These are phyloP conservation scores for Xylaria acuta DNA, from an alignment of 495 filamentous ascomycete genomes.

Conservation along the genomic window DNA sequence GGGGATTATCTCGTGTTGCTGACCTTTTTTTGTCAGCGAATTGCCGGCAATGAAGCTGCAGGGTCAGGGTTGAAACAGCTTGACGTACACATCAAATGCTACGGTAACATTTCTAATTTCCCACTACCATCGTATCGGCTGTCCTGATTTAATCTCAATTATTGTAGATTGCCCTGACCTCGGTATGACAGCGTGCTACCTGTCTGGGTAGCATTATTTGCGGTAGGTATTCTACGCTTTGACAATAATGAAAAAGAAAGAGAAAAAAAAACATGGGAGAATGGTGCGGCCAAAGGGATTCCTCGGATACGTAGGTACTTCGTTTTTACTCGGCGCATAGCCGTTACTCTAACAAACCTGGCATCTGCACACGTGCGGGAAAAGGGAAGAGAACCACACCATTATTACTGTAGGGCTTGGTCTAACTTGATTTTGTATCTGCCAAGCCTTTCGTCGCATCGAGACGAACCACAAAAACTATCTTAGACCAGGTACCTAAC, in stretches of 20 bases:
- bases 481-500: constrained; percentile 17
- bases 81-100: constrained; percentile 3
- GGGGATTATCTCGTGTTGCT: background rate
- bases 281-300: background rate
- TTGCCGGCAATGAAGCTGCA: constrained; percentile 24
- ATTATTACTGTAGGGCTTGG: constrained; percentile 25
- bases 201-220: background rate
- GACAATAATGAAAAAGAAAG: background rate
- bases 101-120: constrained; percentile 23
- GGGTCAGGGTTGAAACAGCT: constrained; percentile 19
- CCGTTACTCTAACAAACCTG: constrained; percentile 20
- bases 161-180: background rate
- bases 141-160: constrained; percentile 5
- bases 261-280: background rate
- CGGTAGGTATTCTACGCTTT: background rate
- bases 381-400: constrained; percentile 17
- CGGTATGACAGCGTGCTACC: constrained; percentile 2
- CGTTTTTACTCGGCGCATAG: background rate
- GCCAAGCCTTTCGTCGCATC: constrained; percentile 14
- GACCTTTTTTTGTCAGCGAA: background rate
- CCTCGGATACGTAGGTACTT: background rate
- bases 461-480: constrained; percentile 17
- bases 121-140: constrained; percentile 1
- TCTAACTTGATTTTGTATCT: constrained; percentile 13
- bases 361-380: constrained; percentile 27